Evolutionary conservation across 2,329 filamentous ascomycete genomes (phyloP), one percentile per base, ranked within the genome.

Genomic region (Aspergillus chevalieri): DNA sequence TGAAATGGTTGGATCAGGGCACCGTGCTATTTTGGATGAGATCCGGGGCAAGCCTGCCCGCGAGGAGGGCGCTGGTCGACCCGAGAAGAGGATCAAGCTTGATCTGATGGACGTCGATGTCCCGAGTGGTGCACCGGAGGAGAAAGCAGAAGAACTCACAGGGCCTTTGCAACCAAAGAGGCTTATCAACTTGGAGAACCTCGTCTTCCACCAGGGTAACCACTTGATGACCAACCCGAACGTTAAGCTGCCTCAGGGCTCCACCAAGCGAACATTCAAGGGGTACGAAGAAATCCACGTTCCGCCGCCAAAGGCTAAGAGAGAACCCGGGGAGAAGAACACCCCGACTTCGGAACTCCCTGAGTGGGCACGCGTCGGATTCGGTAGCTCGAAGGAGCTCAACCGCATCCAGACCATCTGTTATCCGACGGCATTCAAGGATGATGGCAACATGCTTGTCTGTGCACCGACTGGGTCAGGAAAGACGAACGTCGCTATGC

Each of bases 191-290:
- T 77, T 98, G 46, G 92, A 98, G 50, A 97, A 97, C 62, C 81
- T 98, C 30, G 81, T 96, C 36, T 98, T 98, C 65, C 93, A 97
- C 60, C 92, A 97, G 71, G 93, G 93, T 47, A 98, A 97, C 63
- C 93, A 98, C 74, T 79, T 98, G 41, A 98, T 97, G 92, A 97
- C 93, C n/a, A 98, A 98, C 62, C 87, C 90, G 6, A 96, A 90
- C 65, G 93, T 98, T 43, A 86, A 87, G 55, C 78, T 98, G 17
- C 93, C 93, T 0, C 89, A 95, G 66, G 93, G 93, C 9, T 95
- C 93, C 2, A 96, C 89, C 0, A 96, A 97, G 70, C 83, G 90
- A 44, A 89, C 88, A 0, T 96, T 96, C 74, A 98, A 98, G 70
- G 93, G 93, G 30, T 98, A 97, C 59, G 93, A 98, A 70, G 93